Percentiles rank a stretch among this genome's conserved stretches.
These are phyloP conservation scores for Ashbya aceris DNA, from an alignment of 1,139 yeast genomes.

Conservation along the genomic window DNA sequence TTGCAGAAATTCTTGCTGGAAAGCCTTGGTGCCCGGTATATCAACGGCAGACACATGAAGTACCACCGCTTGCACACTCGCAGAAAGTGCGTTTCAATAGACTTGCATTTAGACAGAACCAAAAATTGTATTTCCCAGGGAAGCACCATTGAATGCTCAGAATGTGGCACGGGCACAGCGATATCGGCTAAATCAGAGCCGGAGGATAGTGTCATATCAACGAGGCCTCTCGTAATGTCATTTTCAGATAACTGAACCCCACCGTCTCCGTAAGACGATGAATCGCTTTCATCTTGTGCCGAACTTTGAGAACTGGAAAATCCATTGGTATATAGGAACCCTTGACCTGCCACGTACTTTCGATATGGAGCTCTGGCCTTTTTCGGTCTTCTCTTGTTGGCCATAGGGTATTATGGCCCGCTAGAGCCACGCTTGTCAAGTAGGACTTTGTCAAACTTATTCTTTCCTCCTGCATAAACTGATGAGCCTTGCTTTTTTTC, in stretches of 20 bases:
- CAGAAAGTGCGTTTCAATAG: constrained; percentile 44
- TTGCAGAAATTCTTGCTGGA: constrained; percentile 56
- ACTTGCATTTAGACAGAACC: constrained; percentile 38
- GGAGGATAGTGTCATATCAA: no score
- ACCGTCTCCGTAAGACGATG: no score
- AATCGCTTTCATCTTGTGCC: not conserved
- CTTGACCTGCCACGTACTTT: constrained; percentile 62
- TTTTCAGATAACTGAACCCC: no score
- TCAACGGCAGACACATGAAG: constrained; percentile 44
- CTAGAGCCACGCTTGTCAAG: no score
- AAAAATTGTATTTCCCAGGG: constrained; percentile 47
- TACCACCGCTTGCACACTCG: constrained; percentile 58
- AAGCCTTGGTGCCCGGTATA: constrained; percentile 57
- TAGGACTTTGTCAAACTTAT: no score
- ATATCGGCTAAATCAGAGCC: no score
- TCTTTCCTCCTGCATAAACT: no score
- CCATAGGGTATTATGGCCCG: constrained; percentile 37
- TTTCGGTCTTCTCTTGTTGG: constrained; percentile 79
- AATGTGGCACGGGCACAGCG: no score
- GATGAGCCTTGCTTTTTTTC: no score
- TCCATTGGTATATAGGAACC: constrained; percentile 18
- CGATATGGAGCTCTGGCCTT: constrained; percentile 69
- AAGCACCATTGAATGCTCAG: constrained; percentile 14
- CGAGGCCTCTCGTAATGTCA: no score
- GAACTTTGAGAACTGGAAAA: not conserved